Percentiles rank a stretch among this genome's conserved stretches.
Conservation (phyloP, 2,329 filamentous ascomycete genomes). For the Aureobasidium lini region DNA sequence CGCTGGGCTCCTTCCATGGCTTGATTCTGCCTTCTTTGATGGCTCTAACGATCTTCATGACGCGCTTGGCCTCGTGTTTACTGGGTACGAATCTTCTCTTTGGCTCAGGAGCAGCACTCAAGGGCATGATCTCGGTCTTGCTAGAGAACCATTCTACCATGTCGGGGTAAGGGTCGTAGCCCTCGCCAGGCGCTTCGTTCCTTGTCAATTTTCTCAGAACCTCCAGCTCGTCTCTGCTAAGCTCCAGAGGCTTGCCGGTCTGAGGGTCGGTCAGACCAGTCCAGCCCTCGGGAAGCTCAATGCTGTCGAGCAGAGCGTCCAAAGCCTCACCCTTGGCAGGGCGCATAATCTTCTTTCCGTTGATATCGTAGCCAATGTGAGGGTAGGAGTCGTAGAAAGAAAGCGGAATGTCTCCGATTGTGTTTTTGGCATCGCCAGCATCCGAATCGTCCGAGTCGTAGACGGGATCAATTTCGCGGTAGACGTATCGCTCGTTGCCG, state of each 20-base stretch:
- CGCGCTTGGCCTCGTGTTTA: slow-evolving; percentile 90
- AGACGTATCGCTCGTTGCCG: slow-evolving; percentile 82
- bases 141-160: slow-evolving; percentile 92
- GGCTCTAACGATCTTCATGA: slow-evolving; percentile 95
- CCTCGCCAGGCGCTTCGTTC: slow-evolving; percentile 79
- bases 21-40: slow-evolving; percentile 91
- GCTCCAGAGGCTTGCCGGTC: slow-evolving; percentile 84
- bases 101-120: slow-evolving; percentile 89
- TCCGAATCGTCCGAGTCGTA: slow-evolving; percentile 97
- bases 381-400: slow-evolving; percentile 97
- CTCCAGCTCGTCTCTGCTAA: slow-evolving; percentile 82
- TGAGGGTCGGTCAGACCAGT: slow-evolving; percentile 89
- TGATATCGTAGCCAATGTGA: slow-evolving; percentile 97
- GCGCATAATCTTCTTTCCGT: slow-evolving; percentile 95
- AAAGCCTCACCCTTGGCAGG: slow-evolving; percentile 89
- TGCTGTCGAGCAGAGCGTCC: slow-evolving; percentile 89
- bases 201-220: slow-evolving; percentile 81
- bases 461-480: slow-evolving; percentile 85
- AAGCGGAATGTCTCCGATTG: slow-evolving; percentile 88
- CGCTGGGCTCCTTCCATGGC: slow-evolving; percentile 73
- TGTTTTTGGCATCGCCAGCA: slow-evolving; percentile 70
- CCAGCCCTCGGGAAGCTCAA: slow-evolving; percentile 95
- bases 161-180: slow-evolving; percentile 87
- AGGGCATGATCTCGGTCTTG: slow-evolving; percentile 79
- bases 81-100: slow-evolving; percentile 94